phyloP scores from a whole-genome alignment of 768 basidiomycete genomes.

The Saitozyma podzolica region DNA sequence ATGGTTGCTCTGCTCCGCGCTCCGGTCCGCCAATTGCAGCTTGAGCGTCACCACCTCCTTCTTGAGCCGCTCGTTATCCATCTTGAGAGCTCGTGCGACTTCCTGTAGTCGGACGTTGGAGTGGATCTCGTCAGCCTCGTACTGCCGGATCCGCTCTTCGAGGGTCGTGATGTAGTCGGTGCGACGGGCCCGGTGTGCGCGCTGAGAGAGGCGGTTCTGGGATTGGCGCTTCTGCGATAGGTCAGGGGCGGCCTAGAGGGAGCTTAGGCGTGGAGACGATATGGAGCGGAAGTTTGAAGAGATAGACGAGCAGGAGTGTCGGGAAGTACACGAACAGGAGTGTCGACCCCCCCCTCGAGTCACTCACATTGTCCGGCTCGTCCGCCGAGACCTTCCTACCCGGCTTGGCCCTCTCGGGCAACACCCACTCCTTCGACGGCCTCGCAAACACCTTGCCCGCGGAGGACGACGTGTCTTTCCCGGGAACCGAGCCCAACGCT shows the following conservation, averaged over 20 bases:
- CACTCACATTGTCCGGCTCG: slow-evolving; percentile 45
- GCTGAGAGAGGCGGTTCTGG: slow-evolving; percentile 45
- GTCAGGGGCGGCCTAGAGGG: neutral
- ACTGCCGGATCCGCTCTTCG: slow-evolving; percentile 41
- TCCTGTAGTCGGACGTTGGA: slow-evolving; percentile 48
- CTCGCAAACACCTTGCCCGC: slow-evolving; percentile 49
- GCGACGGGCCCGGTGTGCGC: slow-evolving; percentile 39
- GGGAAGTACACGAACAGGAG: too few species aligned
- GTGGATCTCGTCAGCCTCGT: slow-evolving; percentile 45
- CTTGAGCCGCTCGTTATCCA: slow-evolving; percentile 40
- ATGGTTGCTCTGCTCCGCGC: slow-evolving; percentile 2
- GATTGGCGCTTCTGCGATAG: slow-evolving; percentile 39
- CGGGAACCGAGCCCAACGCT: neutral
- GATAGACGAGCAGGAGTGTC: too few species aligned
- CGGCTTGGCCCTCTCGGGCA: slow-evolving; percentile 51
- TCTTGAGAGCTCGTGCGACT: slow-evolving; percentile 43
- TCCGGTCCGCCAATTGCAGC: neutral
- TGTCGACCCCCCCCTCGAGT: neutral
- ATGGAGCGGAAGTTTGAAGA: too few species aligned
- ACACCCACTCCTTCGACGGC: slow-evolving; percentile 50
- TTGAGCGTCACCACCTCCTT: slow-evolving; percentile 21
- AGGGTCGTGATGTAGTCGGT: slow-evolving; percentile 43
- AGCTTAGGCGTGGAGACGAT: too few species aligned
- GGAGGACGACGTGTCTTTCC: slow-evolving; percentile 49
- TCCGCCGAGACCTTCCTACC: slow-evolving; percentile 45